Base-by-base conservation (phyloP, 2,329 filamentous ascomycete genomes). In the Fusarium sp. region DNA sequence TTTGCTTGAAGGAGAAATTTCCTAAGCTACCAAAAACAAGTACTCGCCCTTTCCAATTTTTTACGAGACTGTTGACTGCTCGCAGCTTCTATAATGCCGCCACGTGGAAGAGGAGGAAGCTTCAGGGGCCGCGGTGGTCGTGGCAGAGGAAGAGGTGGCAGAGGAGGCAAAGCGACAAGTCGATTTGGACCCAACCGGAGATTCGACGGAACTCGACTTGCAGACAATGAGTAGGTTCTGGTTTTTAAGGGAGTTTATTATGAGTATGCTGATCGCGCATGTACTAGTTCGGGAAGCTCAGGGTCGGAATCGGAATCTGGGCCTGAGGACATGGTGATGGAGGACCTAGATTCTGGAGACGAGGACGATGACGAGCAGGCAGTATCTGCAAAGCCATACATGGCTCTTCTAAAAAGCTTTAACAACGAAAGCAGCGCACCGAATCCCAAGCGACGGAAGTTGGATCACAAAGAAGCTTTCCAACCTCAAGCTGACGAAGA, bases 361-460 rank as follows among this genome's bases (percentile, higher is more conserved):
- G 83, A 85, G 4, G 74, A 83, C 43, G 77, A 82, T 2, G 78
- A 82, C 2, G 83, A 84, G 21, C 81, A 82, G n/a, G 80, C 81
- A 27, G 71, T 80, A 11, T 52, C 78, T 25, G 77, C 80, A 25
- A 80, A 82, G 29, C 84, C 88, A 5, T 90, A 90, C 66, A 80
- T 84, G 77, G 80, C 85, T 10, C 79, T 90, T 9, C 80, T 90
- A 71, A 83, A 88, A 71, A 88, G 85, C 58, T 79, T 90, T 47
- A 80, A 81, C 47, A 79, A 81, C 4, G 81, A 84, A 25, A 79
- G 80, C 5, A 73, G 77, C 21, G 78, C 74, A 5, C 83, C 82
- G 4, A 82, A 80, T 40, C 77, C 84, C 2, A 90, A 90, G 73
- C 81, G 86, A 74, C 81, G 87, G 56, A 90, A 89, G 71, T 66